These are phyloP conservation scores for Tephrocybe sp. DNA, from an alignment of 768 basidiomycete species.

Conservation along the genomic window DNA sequence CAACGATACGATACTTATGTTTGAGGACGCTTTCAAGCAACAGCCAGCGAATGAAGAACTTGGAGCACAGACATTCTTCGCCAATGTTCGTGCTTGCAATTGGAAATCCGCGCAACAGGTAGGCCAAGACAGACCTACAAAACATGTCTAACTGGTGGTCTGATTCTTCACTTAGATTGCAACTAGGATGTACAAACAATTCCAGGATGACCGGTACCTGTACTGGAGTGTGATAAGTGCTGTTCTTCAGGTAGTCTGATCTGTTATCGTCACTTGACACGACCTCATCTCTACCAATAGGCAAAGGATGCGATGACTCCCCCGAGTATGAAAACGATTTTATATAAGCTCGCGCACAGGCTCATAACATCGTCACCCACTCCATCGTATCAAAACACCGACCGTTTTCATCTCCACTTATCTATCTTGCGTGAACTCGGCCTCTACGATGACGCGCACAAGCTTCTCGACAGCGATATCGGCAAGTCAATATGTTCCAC, in stretches of 20 bases:
- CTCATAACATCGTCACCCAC: conserved; percentile 62
- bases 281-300: conserved; percentile 31
- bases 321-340: conserved; percentile 57
- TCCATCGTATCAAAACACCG: conserved; percentile 62
- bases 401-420: conserved; percentile 77
- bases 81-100: conserved; percentile 72
- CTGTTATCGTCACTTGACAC: not conserved
- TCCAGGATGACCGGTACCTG: conserved; percentile 76
- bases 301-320: conserved; percentile 68
- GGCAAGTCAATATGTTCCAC: conserved; percentile 67
- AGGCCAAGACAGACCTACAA: conserved; percentile 4
- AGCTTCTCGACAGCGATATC: conserved; percentile 63
- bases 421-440: conserved; percentile 67
- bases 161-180: conserved; percentile 52
- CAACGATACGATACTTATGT: conserved; percentile 80
- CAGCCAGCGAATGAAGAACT: conserved; percentile 81
- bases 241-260: conserved; percentile 61
- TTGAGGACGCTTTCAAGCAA: conserved; percentile 81
- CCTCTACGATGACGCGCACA: conserved; percentile 67
- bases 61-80: conserved; percentile 81
- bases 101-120: conserved; percentile 90
- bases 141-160: not conserved
- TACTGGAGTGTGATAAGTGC: conserved; percentile 84
- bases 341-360: conserved; percentile 76
- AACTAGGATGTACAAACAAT: conserved; percentile 79